phyloP scores from a whole-genome alignment of 2,329 filamentous ascomycete genomes.

The Aspergillus sp. region DNA sequence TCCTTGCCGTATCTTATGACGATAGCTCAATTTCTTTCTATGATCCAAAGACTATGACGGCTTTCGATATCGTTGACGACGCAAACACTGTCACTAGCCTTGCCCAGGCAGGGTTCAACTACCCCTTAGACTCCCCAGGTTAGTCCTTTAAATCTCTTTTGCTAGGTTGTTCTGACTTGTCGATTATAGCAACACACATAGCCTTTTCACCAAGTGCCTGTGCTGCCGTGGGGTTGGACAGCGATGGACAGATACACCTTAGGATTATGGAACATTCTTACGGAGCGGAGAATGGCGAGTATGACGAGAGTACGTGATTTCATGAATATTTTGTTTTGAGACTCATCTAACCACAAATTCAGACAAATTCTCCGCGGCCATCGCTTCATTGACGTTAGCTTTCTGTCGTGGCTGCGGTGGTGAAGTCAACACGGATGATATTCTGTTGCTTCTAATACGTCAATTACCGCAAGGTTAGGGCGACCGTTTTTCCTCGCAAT shows the following conservation, averaged over 20 bases:
- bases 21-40: slow-evolving; percentile 81
- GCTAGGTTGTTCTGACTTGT: slow-evolving; percentile 12
- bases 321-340: not conserved
- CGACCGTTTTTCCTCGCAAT: slow-evolving; percentile 25
- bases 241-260: slow-evolving; percentile 40
- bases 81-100: slow-evolving; percentile 67
- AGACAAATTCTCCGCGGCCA: slow-evolving; percentile 51
- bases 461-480: slow-evolving; percentile 40
- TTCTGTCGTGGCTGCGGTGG: slow-evolving; percentile 51
- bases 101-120: slow-evolving; percentile 75
- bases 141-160: not conserved
- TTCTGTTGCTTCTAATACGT: slow-evolving; percentile 65
- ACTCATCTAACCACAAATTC: not conserved
- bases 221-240: slow-evolving; percentile 38
- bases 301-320: slow-evolving; percentile 38
- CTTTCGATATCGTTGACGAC: slow-evolving; percentile 65
- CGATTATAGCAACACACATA: slow-evolving; percentile 32
- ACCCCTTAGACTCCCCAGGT: slow-evolving; percentile 66
- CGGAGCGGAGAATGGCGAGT: slow-evolving; percentile 34
- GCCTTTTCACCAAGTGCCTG: slow-evolving; percentile 48
- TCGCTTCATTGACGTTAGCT: slow-evolving; percentile 61
- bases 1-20: slow-evolving; percentile 71
- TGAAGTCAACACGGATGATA: slow-evolving; percentile 64
- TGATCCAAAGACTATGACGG: slow-evolving; percentile 70
- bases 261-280: slow-evolving; percentile 42